Base-by-base conservation (phyloP, 352 stramenopile genomes). In the Globisporangium megalacanthum region DNA sequence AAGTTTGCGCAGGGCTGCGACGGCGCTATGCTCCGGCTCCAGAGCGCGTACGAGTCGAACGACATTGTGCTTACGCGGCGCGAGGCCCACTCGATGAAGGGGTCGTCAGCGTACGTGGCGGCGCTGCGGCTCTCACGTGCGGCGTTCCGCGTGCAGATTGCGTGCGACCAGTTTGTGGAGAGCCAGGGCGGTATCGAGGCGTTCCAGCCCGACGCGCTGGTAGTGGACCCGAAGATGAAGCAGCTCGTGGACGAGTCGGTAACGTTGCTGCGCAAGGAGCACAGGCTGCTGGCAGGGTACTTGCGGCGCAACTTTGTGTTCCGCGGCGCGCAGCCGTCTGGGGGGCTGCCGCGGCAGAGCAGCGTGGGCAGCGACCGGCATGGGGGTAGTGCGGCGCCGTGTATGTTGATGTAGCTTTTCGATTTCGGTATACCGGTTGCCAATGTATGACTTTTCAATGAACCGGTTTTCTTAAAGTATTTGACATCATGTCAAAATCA, bases 291-390 rank as follows among this genome's bases (percentile, higher is more conserved):
- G 35, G 64, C 85, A 19, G 82, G 84, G 11, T 94, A 94, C 62
- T 56, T 94, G 59, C 73, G 83, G 9, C 78, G 84, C 29, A 94
- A 94, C 54, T 92, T 94, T 44, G 85, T 77, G 0, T 94, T 94
- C 66, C 70, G 70, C n/a, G 65, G 58, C 51, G 52, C 51, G 22
- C 44, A 37, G 14, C 50, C 58, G 14, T 51, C 58, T 15, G 48
- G 37, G 10, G 41, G 55, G 4, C 55, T 54, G 35, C 31, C 49
- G 19, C 41, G 47, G 4, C 55, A 63, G 35, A 62, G 19, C 41
- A 64, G 56, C 22, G 56, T 61, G 13, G 45, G 52, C 54, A 42
- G 54, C 37, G 54, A 67, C 15, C 49, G 41, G 1, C 61, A 67
- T 10, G 61, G 44, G 3, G 41, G 42, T 9, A 33, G 51, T 14